Evolutionary conservation across 2,329 filamentous ascomycete genomes (phyloP), one percentile per base, ranked within the genome.

Genomic region (Blumeria graminis): DNA sequence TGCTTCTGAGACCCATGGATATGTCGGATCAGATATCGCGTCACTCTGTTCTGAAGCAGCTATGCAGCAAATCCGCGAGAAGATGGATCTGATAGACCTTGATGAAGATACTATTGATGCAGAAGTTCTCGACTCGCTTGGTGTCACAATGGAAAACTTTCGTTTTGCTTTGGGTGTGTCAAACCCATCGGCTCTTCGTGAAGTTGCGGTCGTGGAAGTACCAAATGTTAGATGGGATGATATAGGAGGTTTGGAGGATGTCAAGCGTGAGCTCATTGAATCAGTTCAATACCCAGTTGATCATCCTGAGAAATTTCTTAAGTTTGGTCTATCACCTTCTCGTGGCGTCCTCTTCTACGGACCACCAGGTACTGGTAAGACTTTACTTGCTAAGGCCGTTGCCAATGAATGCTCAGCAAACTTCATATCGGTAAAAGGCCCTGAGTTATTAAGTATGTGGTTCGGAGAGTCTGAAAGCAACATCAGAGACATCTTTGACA

Each of bases 71-170:
- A 98, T 98, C 71, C 90, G 92, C 74, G 92, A 98, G 74, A 98
- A 98, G 84, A 98, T 98, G 92, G 92, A 98, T 69, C 80, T 98
- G 61, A 98, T 98, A 63, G 92, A 98, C 71, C 78, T 98, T 36
- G 92, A 98, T 62, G 92, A 98, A 74, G 92, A 98, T 68, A 98
- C 92, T 60, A 98, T 98, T 61, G 92, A 98, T 65, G 92, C 92
- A 34, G 92, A 98, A 74, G 92, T 98, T 55, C 80, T 98, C 56
- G 92, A 98, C 72, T 96, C 92, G 50, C 81, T 98, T 51, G 92
- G 92, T 69, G 92, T 98, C 53, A 98, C 92, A 60, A 96, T 96
- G 87, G 92, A 98, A 72, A 98, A 98, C 80, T 98, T 98, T 86
- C 86, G 89, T 65, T 98, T 94, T 66, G 90, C 92, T 59, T 84